Conservation (phyloP, 2,329 filamentous ascomycete genomes). For the Rhytidhysteron rufulum region DNA sequence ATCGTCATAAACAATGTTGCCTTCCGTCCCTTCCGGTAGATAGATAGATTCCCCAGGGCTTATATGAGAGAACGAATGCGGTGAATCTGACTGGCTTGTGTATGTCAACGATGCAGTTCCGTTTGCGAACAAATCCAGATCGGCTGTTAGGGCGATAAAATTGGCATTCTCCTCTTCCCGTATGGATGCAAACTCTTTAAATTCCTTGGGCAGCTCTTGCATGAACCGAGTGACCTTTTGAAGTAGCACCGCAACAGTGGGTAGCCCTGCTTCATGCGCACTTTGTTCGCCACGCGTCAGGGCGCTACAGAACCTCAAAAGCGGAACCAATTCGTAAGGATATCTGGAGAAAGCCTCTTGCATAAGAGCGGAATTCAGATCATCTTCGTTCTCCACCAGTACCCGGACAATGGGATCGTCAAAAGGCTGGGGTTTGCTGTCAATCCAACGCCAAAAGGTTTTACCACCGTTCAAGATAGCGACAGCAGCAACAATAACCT, state of each 20-base stretch:
- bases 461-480: slow-evolving; percentile 57
- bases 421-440: slow-evolving; percentile 14
- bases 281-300: slow-evolving; percentile 50
- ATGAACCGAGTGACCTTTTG: slow-evolving; percentile 71
- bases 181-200: slow-evolving; percentile 71
- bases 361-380: slow-evolving; percentile 58
- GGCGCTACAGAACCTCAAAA: slow-evolving; percentile 67
- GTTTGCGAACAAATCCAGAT: slow-evolving; percentile 61
- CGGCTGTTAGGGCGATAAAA: slow-evolving; percentile 63
- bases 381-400: slow-evolving; percentile 53
- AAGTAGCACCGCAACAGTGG: slow-evolving; percentile 58
- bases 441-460: slow-evolving; percentile 30
- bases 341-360: slow-evolving; percentile 71
- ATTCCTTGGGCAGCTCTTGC: slow-evolving; percentile 67
- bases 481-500: slow-evolving; percentile 64
- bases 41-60: slow-evolving; percentile 46
- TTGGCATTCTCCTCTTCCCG: slow-evolving; percentile 85
- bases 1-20: slow-evolving; percentile 69
- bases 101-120: slow-evolving; percentile 1
- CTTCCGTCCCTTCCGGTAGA: slow-evolving; percentile 63
- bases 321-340: slow-evolving; percentile 79
- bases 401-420: slow-evolving; percentile 41
- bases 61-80: slow-evolving; percentile 4
- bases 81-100: not conserved
- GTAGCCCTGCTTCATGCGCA: slow-evolving; percentile 47